These are phyloP conservation scores for Spencermartinsiella europaea DNA, from an alignment of 805 yeast species.

Conservation along the genomic window DNA sequence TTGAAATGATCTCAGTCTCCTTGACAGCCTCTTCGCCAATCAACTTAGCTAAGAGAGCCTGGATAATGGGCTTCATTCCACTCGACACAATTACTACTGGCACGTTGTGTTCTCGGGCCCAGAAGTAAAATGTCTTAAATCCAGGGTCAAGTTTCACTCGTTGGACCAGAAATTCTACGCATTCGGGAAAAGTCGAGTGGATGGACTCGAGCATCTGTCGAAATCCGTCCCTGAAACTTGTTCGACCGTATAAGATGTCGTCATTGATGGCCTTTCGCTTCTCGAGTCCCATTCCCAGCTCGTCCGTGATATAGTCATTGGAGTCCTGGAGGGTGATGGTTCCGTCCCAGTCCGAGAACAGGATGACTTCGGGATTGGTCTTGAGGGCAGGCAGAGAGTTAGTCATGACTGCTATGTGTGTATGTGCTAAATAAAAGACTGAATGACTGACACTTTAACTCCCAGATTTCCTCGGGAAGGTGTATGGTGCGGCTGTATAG, in stretches of 20 bases:
- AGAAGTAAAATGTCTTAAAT: slow-evolving; percentile 71
- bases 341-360: slow-evolving; percentile 98
- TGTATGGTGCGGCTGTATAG: too few species aligned
- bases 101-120: slow-evolving; percentile 65
- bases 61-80: slow-evolving; percentile 92
- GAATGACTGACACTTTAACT: background rate
- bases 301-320: slow-evolving; percentile 86
- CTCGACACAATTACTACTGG: slow-evolving; percentile 86
- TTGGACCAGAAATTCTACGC: slow-evolving; percentile 61
- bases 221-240: slow-evolving; percentile 70
- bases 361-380: slow-evolving; percentile 56
- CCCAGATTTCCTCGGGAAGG: background rate
- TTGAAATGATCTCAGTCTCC: slow-evolving; percentile 75
- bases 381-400: slow-evolving; percentile 25
- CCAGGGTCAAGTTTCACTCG: slow-evolving; percentile 84
- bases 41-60: slow-evolving; percentile 64
- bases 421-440: background rate
- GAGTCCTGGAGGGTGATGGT: slow-evolving; percentile 94
- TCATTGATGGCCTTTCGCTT: slow-evolving; percentile 64
- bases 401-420: slow-evolving; percentile 1
- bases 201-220: slow-evolving; percentile 77
- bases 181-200: slow-evolving; percentile 69
- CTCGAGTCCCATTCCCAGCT: slow-evolving; percentile 75
- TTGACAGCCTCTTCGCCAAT: slow-evolving; percentile 72
- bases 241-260: slow-evolving; percentile 62